Evolutionary conservation across 1,139 yeast species (phyloP).

Genomic region (Zygosaccharomyces pseudobailii): DNA sequence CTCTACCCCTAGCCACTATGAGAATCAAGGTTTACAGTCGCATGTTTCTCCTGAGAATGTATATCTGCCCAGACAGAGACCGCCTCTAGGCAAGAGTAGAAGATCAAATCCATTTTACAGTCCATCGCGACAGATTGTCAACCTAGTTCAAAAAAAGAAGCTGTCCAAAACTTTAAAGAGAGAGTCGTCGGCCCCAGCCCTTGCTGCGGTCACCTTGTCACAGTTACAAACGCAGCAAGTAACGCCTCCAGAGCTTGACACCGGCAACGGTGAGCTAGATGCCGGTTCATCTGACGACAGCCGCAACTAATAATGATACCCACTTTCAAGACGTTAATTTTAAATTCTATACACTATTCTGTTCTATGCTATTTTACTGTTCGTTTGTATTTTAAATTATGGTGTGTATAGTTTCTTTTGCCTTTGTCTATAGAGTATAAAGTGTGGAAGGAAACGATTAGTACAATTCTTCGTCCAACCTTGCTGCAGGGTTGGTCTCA

Average conservation of each 20-base stretch:
- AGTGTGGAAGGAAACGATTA: neutral
- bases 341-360: neutral
- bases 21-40: neutral
- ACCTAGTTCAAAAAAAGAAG: slow-evolving; percentile 15
- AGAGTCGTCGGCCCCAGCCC: slow-evolving; percentile 6
- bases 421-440: neutral
- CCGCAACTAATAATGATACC: neutral
- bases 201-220: slow-evolving; percentile 2
- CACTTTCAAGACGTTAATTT: neutral
- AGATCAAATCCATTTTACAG: slow-evolving; percentile 23
- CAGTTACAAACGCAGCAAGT: neutral
- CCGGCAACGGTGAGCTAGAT: slow-evolving; percentile 1
- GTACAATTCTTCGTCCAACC: slow-evolving; percentile 72
- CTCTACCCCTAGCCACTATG: neutral
- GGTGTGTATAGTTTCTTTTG: neutral
- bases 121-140: slow-evolving; percentile 21
- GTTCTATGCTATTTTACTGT: neutral
- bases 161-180: slow-evolving; percentile 7
- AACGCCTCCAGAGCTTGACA: neutral
- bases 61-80: slow-evolving; percentile 1
- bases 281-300: slow-evolving; percentile 8
- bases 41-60: slow-evolving; percentile 3
- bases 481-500: slow-evolving; percentile 95
- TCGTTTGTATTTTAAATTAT: neutral
- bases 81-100: slow-evolving; percentile 9